Evolutionary conservation across 2,329 filamentous ascomycete genomes (phyloP).

Genomic region (Colletotrichum phormii): DNA sequence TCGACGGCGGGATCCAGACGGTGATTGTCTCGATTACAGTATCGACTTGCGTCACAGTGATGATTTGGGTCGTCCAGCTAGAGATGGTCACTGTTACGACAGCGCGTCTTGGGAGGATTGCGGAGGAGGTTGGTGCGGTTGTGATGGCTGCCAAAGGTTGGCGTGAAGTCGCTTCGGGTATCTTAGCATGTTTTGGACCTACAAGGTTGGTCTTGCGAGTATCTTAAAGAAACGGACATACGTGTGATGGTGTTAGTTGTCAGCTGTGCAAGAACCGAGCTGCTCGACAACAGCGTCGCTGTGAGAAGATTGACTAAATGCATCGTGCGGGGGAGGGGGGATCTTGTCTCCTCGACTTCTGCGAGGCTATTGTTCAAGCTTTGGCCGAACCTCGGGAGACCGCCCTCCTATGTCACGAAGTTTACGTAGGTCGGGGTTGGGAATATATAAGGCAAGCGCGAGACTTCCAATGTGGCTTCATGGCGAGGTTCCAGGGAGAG

Average conservation of each 20-base stretch:
- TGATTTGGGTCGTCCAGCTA: slow-evolving; percentile 23
- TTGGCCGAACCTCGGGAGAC: background rate
- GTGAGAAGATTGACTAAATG: background rate
- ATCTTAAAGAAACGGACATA: too few species aligned
- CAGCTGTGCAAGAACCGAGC: slow-evolving; percentile 20
- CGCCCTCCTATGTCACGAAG: too few species aligned
- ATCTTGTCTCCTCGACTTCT: too few species aligned
- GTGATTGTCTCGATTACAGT: slow-evolving; percentile 31
- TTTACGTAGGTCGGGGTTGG: background rate
- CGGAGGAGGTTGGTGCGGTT: background rate
- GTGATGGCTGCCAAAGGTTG: background rate
- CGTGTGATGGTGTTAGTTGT: too few species aligned
- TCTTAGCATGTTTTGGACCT: too few species aligned
- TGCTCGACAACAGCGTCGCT: background rate
- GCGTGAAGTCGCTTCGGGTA: too few species aligned
- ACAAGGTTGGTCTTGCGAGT: too few species aligned
- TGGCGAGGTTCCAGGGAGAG: slow-evolving; percentile 1
- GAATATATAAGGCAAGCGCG: background rate
- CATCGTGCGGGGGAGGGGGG: background rate
- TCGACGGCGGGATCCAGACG: slow-evolving; percentile 9
- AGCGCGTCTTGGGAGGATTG: background rate
- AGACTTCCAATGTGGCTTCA: background rate
- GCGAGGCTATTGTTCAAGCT: background rate
- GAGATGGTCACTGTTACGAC: slow-evolving; percentile 22
- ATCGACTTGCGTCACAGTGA: slow-evolving; percentile 18